Percentiles rank a stretch among this genome's conserved stretches.
These are phyloP conservation scores for Xerocomellus intermedius DNA, from an alignment of 768 basidiomycete species.

Conservation along the genomic window DNA sequence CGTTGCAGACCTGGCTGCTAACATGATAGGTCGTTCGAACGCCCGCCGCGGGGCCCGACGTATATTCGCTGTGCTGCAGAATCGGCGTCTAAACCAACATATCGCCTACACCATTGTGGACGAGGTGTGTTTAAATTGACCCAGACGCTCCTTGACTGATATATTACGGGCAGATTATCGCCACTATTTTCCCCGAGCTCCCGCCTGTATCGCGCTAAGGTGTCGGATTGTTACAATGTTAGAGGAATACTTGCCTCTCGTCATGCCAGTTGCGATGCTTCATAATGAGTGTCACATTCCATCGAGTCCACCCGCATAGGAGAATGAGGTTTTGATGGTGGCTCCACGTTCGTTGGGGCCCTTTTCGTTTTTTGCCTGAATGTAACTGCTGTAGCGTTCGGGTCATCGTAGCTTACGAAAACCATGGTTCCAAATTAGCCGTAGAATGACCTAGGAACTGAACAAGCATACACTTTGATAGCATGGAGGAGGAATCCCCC, in stretches of 20 bases:
- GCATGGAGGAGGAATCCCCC: slow-evolving; percentile 86
- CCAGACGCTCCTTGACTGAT: slow-evolving; percentile 4
- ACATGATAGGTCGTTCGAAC: slow-evolving; percentile 97
- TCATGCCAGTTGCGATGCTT: not conserved
- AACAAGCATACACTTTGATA: slow-evolving; percentile 70
- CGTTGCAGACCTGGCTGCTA: slow-evolving; percentile 80
- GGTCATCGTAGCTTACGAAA: slow-evolving; percentile 58
- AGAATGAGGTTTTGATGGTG: slow-evolving; percentile 6
- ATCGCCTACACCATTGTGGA: slow-evolving; percentile 86
- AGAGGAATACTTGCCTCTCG: not conserved
- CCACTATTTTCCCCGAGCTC: slow-evolving; percentile 59
- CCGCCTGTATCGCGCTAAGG: slow-evolving; percentile 13
- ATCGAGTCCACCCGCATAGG: slow-evolving; percentile 17
- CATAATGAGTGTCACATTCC: not conserved
- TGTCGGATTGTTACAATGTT: not conserved
- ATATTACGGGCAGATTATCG: slow-evolving; percentile 44
- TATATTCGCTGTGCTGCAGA: slow-evolving; percentile 93
- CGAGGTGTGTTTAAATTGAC: slow-evolving; percentile 55
- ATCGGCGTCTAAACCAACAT: slow-evolving; percentile 91
- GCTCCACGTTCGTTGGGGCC: slow-evolving; percentile 5
- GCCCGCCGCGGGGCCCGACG: slow-evolving; percentile 89
- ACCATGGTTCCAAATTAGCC: not conserved
- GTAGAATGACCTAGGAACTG: not conserved
- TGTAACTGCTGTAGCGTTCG: slow-evolving; percentile 53
- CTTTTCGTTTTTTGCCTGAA: slow-evolving; percentile 41